Conservation (phyloP, 257 asterid species). For the Nicotiana tabacum region DNA sequence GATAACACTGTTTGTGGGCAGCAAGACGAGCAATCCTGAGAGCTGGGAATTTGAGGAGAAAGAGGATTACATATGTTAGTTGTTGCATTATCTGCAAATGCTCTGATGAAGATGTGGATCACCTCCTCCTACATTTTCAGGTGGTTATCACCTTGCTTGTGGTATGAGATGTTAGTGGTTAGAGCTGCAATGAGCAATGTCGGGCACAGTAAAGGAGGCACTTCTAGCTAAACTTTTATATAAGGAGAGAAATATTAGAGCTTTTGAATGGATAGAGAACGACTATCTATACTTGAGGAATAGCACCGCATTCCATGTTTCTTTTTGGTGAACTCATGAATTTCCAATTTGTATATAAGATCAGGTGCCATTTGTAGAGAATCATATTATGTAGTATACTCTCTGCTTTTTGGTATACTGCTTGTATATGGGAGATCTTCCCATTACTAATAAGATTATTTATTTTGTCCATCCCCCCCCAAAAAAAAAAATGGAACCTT, state of each 20-base stretch:
- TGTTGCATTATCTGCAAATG: not conserved
- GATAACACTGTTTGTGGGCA: too few relatives aligned
- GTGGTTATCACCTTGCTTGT: not conserved
- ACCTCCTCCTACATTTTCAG: not conserved
- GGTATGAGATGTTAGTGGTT: not conserved
- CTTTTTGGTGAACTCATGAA: not conserved
- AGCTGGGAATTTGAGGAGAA: not conserved
- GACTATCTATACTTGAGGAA: not conserved
- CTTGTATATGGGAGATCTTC: not conserved
- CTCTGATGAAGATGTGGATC: not conserved
- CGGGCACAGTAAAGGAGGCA: not conserved
- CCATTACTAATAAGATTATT: not conserved
- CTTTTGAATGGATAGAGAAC: not conserved
- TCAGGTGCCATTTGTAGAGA: not conserved
- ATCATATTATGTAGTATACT: not conserved
- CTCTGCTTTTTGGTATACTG: not conserved
- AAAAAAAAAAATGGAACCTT: not conserved
- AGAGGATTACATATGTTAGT: not conserved
- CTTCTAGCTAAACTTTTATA: not conserved
- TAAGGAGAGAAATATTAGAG: not conserved
- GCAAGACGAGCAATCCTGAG: not conserved
- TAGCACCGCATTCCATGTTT: not conserved
- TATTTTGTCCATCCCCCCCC: not conserved
- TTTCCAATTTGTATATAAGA: not conserved
- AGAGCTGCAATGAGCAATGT: not conserved